Evolutionary conservation across 2,329 filamentous ascomycete genomes (phyloP).

Genomic region (Boeremia lycopersici): DNA sequence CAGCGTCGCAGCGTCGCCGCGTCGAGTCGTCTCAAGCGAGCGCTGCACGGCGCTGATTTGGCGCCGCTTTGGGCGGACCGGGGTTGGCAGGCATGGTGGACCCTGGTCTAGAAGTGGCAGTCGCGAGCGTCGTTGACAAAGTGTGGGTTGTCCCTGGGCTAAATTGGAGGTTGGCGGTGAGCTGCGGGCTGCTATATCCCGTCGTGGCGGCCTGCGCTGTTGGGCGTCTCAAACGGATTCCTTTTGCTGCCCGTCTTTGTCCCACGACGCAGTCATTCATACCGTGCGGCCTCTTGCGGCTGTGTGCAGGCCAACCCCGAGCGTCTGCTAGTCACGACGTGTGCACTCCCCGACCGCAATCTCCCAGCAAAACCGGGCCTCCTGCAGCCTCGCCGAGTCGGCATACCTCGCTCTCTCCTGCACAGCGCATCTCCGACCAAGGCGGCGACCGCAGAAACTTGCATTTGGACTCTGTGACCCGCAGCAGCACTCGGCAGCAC

Average conservation of each 20-base stretch:
- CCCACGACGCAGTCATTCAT: background rate
- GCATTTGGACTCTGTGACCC: slow-evolving; percentile 4
- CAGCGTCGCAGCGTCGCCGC: background rate
- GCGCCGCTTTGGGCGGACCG: slow-evolving; percentile 1
- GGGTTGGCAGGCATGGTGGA: slow-evolving; percentile 11
- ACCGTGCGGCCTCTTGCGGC: slow-evolving; percentile 3
- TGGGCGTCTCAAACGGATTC: slow-evolving; percentile 26
- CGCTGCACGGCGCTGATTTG: slow-evolving; percentile 4
- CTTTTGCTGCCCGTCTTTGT: slow-evolving; percentile 4
- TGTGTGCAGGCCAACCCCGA: slow-evolving; percentile 8
- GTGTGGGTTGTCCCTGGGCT: slow-evolving; percentile 12
- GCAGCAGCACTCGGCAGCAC: background rate
- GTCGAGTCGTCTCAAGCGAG: slow-evolving; percentile 10
- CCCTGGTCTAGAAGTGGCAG: slow-evolving; percentile 15
- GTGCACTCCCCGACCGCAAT: slow-evolving; percentile 5
- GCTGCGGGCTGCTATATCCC: slow-evolving; percentile 13
- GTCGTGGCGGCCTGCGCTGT: slow-evolving; percentile 14
- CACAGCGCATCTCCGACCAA: background rate
- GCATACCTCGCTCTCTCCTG: background rate
- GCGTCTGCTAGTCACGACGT: slow-evolving; percentile 9
- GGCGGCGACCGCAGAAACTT: background rate
- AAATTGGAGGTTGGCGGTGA: slow-evolving; percentile 17
- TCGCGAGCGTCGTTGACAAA: slow-evolving; percentile 8
- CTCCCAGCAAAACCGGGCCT: slow-evolving; percentile 15
- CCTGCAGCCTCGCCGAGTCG: slow-evolving; percentile 13